phyloP scores from a whole-genome alignment of 495 filamentous ascomycete species.

The Beverwykella pulmonaria region DNA sequence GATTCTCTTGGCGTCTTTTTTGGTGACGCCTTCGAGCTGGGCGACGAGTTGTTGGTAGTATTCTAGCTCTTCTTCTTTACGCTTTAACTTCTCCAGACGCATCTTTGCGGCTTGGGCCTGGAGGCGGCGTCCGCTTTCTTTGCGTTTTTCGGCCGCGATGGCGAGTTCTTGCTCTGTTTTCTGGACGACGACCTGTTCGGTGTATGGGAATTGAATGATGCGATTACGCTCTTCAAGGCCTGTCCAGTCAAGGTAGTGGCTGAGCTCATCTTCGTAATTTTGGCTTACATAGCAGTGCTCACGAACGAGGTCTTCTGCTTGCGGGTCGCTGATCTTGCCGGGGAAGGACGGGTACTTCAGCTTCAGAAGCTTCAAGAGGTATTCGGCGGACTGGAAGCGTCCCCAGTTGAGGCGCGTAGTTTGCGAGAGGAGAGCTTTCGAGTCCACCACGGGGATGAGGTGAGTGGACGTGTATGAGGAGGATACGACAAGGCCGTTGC shows the following conservation, averaged over 20 bases:
- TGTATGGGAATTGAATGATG: conserved; percentile 89
- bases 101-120: conserved; percentile 98
- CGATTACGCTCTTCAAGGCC: conserved; percentile 86
- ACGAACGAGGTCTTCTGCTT: conserved; percentile 81
- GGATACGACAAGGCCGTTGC: conserved; percentile 85
- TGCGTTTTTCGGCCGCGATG: conserved; percentile 83
- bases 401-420: conserved; percentile 94
- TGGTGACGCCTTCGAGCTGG: conserved; percentile 65
- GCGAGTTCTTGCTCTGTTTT: conserved; percentile 93
- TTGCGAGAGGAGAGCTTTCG: conserved; percentile 77
- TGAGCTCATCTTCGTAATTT: conserved; percentile 77
- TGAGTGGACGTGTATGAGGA: conserved; percentile 93
- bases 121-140: conserved; percentile 85
- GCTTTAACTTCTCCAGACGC: conserved; percentile 89
- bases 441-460: conserved; percentile 88
- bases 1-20: conserved; percentile 84
- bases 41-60: conserved; percentile 84
- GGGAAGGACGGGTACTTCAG: conserved; percentile 94
- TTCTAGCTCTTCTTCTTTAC: conserved; percentile 92
- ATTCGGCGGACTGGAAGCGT: conserved; percentile 83
- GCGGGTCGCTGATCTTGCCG: conserved; percentile 77
- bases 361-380: conserved; percentile 81
- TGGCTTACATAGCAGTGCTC: conserved; percentile 89
- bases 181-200: conserved; percentile 81
- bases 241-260: conserved; percentile 77